phyloP scores from a whole-genome alignment of 2,329 filamentous ascomycete genomes.

The Talaromyces sp. region DNA sequence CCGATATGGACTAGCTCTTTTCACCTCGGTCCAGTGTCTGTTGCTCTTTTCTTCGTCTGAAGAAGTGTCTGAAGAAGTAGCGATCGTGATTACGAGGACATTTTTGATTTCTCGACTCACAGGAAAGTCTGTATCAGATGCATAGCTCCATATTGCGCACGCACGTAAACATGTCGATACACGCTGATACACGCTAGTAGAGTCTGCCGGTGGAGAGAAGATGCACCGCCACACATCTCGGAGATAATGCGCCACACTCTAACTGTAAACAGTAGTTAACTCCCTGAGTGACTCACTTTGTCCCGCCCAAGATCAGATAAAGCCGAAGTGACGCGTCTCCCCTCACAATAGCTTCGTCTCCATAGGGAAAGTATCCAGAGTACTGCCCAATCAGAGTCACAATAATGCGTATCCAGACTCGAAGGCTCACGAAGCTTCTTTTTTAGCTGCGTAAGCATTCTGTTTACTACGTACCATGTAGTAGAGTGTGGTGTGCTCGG shows the following conservation, averaged over 20 bases:
- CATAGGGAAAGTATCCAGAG: not conserved
- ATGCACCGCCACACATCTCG: not conserved
- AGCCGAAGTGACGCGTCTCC: constrained; percentile 6
- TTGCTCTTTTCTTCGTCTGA: not conserved
- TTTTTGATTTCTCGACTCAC: not conserved
- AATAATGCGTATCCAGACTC: not conserved
- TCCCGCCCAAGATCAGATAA: not conserved
- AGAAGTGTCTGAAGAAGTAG: too few species aligned
- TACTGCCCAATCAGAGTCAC: not conserved
- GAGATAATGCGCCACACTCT: not conserved
- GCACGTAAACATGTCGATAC: too few species aligned
- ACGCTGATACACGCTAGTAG: too few species aligned
- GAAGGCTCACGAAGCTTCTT: constrained; percentile 16
- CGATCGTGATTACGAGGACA: too few species aligned
- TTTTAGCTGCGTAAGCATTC: constrained; percentile 4
- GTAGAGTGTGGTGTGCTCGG: too few species aligned
- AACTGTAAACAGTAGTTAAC: not conserved
- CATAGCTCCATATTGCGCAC: not conserved
- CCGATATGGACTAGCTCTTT: constrained; percentile 4
- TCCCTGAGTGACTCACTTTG: not conserved
- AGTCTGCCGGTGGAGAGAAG: not conserved
- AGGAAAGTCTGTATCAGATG: not conserved
- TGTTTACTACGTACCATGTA: too few species aligned
- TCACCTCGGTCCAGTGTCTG: not conserved
- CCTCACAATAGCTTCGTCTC: not conserved